Percentiles rank a stretch among this genome's conserved stretches.
Evolutionary conservation across 2,329 filamentous ascomycete species (phyloP).

Genomic region (Penicillium carneum): DNA sequence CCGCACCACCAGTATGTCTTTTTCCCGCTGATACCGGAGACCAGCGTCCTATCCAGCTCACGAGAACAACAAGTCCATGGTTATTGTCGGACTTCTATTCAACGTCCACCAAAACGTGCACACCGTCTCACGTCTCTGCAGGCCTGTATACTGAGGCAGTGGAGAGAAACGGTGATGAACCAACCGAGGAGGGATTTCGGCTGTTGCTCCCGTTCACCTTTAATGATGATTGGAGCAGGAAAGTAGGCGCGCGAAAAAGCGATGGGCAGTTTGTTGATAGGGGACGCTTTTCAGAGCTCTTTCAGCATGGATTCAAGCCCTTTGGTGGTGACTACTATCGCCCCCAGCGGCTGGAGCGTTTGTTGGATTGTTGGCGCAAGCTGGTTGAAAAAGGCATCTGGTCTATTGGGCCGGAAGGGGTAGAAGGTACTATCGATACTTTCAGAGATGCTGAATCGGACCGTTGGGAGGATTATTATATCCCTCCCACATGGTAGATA

Average conservation of each 20-base stretch:
- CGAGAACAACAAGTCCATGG: constrained; percentile 28
- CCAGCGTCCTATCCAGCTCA: constrained; percentile 29
- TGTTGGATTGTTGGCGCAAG: constrained; percentile 37
- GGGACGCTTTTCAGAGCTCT: constrained; percentile 36
- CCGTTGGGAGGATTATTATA: constrained; percentile 28
- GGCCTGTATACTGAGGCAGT: constrained; percentile 40
- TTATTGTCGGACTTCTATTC: constrained; percentile 26
- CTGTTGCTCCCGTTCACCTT: constrained; percentile 30
- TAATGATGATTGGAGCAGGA: constrained; percentile 20
- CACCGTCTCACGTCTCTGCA: constrained; percentile 31
- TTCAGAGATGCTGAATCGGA: constrained; percentile 38
- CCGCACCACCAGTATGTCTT: constrained; percentile 38
- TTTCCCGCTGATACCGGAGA: constrained; percentile 35
- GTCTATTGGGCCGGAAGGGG: constrained; percentile 36
- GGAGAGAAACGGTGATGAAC: constrained; percentile 29
- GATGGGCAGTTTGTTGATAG: constrained; percentile 34
- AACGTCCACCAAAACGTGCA: constrained; percentile 20
- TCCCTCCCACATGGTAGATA: constrained; percentile 26
- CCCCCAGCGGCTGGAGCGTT: constrained; percentile 34
- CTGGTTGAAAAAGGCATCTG: constrained; percentile 39
- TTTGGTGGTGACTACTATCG: constrained; percentile 43
- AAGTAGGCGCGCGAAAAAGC: constrained; percentile 37
- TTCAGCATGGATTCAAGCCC: constrained; percentile 46
- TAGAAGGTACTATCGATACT: constrained; percentile 40
- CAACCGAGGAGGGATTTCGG: constrained; percentile 42